phyloP scores from a whole-genome alignment of 805 yeast species.

The Starmerella apis region DNA sequence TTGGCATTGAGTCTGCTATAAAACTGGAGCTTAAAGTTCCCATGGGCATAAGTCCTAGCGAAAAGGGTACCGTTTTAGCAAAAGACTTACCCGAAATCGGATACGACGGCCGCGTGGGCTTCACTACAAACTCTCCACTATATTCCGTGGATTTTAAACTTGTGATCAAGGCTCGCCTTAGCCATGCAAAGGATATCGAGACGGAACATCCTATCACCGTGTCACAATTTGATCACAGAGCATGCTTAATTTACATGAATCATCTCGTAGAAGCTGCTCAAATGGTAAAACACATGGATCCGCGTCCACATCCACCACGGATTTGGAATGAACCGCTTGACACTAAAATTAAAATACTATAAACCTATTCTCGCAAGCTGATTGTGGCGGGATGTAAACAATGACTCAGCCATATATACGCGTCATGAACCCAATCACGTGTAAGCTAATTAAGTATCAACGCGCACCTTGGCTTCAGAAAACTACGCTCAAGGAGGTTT shows the following conservation, averaged over 20 bases:
- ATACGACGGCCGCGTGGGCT: conserved; percentile 28
- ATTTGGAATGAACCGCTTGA: conserved; percentile 20
- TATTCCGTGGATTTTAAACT: conserved; percentile 31
- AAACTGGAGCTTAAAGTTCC: conserved; percentile 31
- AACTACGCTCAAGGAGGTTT: background rate
- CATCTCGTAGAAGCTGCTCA: conserved; percentile 30
- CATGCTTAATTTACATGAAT: conserved; percentile 31
- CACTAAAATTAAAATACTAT: conserved; percentile 1
- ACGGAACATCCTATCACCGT: conserved; percentile 30
- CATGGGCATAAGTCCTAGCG: conserved; percentile 15
- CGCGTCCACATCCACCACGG: conserved; percentile 20
- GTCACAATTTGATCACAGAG: conserved; percentile 33
- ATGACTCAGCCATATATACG: background rate
- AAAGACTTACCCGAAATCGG: conserved; percentile 33
- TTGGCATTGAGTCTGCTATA: conserved; percentile 21
- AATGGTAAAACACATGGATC: conserved; percentile 23
- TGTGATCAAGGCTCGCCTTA: conserved; percentile 31
- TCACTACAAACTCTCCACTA: conserved; percentile 32
- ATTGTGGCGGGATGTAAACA: conserved; percentile 2
- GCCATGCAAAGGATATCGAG: conserved; percentile 34
- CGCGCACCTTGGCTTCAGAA: background rate
- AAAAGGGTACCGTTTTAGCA: conserved; percentile 25
- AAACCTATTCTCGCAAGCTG: background rate
- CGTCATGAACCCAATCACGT: background rate
- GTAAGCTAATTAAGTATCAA: background rate